Base-by-base conservation (phyloP, 1,284 basidiomycete genomes). In the Trichosporon asahii region DNA sequence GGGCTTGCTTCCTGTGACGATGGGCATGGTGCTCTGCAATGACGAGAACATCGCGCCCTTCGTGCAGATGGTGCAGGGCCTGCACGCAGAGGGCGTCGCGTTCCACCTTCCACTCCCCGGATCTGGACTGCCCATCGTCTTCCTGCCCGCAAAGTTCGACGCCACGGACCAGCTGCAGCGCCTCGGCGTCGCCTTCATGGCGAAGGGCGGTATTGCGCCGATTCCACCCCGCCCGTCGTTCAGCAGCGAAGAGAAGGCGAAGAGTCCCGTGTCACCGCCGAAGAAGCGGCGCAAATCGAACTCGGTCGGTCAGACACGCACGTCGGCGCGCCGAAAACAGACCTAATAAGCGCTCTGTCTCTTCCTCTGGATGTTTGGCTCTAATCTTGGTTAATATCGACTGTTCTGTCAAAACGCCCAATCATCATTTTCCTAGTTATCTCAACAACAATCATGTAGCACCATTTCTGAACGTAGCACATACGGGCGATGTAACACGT, bases 21-120 rank as follows among this genome's bases (percentile, higher is more conserved):
- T 81, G 80, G 81, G 80, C n/a, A 82, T 82, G 81, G 81, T 82
- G 9, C 69, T 82, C 31, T 81, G 80, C 66, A 80, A 81, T 65
- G 80, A 79, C 68, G 73, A 76, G 25, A 73, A 78, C 25, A 75
- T 79, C 12, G 67, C 66, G 5, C 69, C 70, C 9, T 82, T 77
- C 66, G 80, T 81, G 40, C 65, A 74, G 25, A 79, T 82, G 78
- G 81, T 82, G 0, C 80, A 81, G 27, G 77, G 78, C 11, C 69
- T 82, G 18, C 81, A 82, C 65, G 76, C 79, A 0, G 80, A 81
- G 69, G 81, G 81, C 31, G 80, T 81, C 25, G 80, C 78, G 7
- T 80, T 82, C 76, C 79, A 80, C 65, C 72, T 82, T 2, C 76
- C 79, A 2, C 74, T 74, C 35, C 74, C 77, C 0, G 68, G 71